Base-by-base conservation (phyloP, 257 asterid species). In the Galeopsis tetrahit region DNA sequence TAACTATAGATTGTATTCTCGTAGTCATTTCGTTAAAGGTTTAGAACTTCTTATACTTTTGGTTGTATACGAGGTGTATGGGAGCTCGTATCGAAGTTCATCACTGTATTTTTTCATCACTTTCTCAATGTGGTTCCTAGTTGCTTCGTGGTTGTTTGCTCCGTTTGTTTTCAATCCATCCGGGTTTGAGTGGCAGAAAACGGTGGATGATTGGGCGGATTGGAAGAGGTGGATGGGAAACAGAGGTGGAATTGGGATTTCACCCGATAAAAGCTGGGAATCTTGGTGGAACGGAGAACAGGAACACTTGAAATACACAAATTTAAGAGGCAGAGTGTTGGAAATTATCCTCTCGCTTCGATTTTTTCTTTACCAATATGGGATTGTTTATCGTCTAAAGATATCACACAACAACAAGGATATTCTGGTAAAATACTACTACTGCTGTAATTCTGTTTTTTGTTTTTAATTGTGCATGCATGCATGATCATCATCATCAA, bases 161-260 rank as follows among this genome's bases (percentile, higher is more conserved):
- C 78, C 78, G 15, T 74, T 74, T 39, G 73, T 66, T 10, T 74
- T 74, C 62, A 74, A 74, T 9, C 78, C 78, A 34, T 74, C 78
- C 2, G 73, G 78, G 32, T 74, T 74, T 2, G 73, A 74, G 61
- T 74, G 78, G 78, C 78, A 66, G 43, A 74, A 74, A 43, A 74
- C 78, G 2, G 78, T 74, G 40, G 78, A 74, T 11, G 78, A 74
- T 56, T 74, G 78, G 78, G 68, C 78, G 2, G 78, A 74, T 56
- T 66, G 78, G 78, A 74, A 66, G 38, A 73, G 63, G 52, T 73
- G 78, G 78, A 73, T 73, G 78, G 72, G 78, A 2, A 73, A 73
- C 60, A 63, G 78, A 1, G 78, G 73, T 4, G 78, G 78, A 11
- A 74, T 74, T 2, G 73, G 78, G 67, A 74, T 74, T 15, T 11